These are phyloP conservation scores for Pleurotus platypus DNA, from an alignment of 768 basidiomycete species.

Conservation along the genomic window DNA sequence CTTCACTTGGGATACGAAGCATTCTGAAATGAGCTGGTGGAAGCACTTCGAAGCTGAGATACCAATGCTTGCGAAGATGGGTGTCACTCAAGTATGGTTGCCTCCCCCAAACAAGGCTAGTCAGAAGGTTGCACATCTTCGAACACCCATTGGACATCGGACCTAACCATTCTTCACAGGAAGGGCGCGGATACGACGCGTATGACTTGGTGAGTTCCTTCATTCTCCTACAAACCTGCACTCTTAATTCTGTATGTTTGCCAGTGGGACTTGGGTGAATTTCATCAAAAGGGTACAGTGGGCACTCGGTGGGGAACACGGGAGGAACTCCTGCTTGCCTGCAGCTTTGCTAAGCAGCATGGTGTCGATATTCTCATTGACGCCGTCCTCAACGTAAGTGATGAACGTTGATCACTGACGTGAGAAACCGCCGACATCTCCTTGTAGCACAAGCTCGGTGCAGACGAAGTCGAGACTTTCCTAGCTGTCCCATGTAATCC, in stretches of 20 bases:
- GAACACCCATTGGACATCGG: background rate
- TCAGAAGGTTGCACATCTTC: slow-evolving; percentile 37
- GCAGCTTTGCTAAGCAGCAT: slow-evolving; percentile 59
- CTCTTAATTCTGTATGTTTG: background rate
- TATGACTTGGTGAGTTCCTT: slow-evolving; percentile 66
- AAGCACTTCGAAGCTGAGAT: slow-evolving; percentile 64
- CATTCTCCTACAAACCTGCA: background rate
- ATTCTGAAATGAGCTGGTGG: slow-evolving; percentile 74
- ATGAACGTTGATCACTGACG: too few relatives aligned
- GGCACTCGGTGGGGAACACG: slow-evolving; percentile 87
- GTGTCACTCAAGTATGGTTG: slow-evolving; percentile 80
- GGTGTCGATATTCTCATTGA: slow-evolving; percentile 80
- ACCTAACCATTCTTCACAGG: slow-evolving; percentile 31
- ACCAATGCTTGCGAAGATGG: slow-evolving; percentile 59
- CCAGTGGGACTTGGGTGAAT: slow-evolving; percentile 88
- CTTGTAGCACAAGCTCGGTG: slow-evolving; percentile 78
- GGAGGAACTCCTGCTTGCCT: slow-evolving; percentile 71
- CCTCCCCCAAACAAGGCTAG: slow-evolving; percentile 83
- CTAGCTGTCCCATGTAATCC: slow-evolving; percentile 68
- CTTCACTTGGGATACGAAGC: slow-evolving; percentile 75
- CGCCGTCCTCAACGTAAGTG: slow-evolving; percentile 80
- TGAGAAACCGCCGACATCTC: background rate
- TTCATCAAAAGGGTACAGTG: slow-evolving; percentile 67
- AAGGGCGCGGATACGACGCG: slow-evolving; percentile 79
- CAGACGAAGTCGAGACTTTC: slow-evolving; percentile 70